Percentiles rank a stretch among this genome's conserved stretches.
Conservation (phyloP, 306 rosid species). For the Comarum palustre region DNA sequence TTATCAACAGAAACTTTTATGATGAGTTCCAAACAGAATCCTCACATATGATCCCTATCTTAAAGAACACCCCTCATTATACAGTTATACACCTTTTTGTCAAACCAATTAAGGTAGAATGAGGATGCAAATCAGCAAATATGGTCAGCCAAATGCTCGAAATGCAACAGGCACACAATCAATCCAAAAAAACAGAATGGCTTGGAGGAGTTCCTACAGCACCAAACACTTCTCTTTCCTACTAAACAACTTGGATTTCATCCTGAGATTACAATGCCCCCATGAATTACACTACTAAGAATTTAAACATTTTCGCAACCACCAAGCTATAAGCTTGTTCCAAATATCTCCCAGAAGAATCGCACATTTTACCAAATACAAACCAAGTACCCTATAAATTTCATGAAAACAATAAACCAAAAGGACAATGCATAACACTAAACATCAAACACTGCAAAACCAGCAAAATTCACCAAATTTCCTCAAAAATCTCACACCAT, state of each 20-base stretch:
- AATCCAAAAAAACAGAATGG: neutral
- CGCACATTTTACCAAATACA: neutral
- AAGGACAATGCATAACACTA: conserved; percentile 15
- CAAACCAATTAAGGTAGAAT: too few species aligned
- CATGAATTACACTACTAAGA: neutral
- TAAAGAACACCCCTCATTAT: neutral
- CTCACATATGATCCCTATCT: neutral
- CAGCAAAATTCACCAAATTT: conserved; percentile 5
- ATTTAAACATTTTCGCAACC: neutral
- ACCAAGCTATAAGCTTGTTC: neutral
- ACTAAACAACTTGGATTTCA: neutral
- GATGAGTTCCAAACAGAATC: neutral
- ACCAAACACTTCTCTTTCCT: neutral
- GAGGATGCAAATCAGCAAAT: neutral
- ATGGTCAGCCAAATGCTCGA: neutral
- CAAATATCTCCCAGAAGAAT: conserved; percentile 3
- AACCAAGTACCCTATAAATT: conserved; percentile 1
- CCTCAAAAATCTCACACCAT: neutral
- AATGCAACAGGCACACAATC: neutral
- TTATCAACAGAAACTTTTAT: neutral
- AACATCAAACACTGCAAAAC: neutral
- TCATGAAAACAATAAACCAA: neutral
- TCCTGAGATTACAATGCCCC: neutral
- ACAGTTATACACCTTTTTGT: too few species aligned
- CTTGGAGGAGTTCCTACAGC: neutral